Evolutionary conservation across 2,329 filamentous ascomycete genomes (phyloP), one percentile per base, ranked within the genome.

Genomic region (Aspergillus quadricinctus): DNA sequence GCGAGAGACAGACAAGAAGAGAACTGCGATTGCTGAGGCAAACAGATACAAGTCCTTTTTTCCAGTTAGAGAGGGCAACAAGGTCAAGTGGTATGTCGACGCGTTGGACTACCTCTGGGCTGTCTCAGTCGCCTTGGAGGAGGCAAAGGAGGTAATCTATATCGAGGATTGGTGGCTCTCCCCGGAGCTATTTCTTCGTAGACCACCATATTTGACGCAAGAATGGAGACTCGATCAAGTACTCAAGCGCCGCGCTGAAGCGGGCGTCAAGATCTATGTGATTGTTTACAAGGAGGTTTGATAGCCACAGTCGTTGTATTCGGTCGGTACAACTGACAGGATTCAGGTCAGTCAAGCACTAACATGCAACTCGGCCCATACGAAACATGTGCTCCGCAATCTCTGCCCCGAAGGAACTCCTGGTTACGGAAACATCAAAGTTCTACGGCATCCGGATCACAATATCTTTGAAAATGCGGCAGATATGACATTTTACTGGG

Each of bases 81-180:
- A 89, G 56, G 81, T 94, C 70, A 97, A 97, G 78, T 99, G 93
- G 92, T 97, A 97, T 75, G 90, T 97, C 10, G 94, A 97, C 70
- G 94, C 92, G 3, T 82, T 92, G 59, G 89, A 97, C 75, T 99
- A 99, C 74, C 95, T 94, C 72, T 96, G 92, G 87, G 88, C 94
- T 19, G 92, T 99, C 10, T 95, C 92, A 0, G 85, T 88, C 35
- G 93, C 92, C 0, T 80, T 97, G n/a, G 92, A 97, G 61, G 82
- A 87, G 57, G 94, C 94, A 40, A 89, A 89, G 68, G 93, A 97
- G 75, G 88, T 88, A 48, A 97, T 99, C 65, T 99, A 97, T 74
- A 95, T 99, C 63, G 88, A 82, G 57, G 94, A 97, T 69, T 99
- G 93, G 94, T 97, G 94, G 94, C 78, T 97, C 14, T 95, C 90